Percentiles rank a stretch among this genome's conserved stretches.
Evolutionary conservation across 441 rosid genomes (phyloP).

Genomic region (Croton setiger): DNA sequence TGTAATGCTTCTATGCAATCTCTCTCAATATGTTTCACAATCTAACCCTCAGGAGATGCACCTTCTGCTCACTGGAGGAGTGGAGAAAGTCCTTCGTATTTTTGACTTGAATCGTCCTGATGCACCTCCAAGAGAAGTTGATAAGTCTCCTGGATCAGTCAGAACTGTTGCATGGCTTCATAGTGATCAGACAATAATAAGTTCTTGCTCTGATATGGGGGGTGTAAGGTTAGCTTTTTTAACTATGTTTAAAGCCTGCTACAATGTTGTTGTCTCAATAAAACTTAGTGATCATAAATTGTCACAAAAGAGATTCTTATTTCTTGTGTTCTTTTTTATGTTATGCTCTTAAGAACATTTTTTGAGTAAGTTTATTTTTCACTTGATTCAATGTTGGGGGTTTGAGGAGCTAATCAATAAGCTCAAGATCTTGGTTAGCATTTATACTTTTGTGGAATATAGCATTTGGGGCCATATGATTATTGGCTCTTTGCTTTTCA

Average conservation of each 20-base stretch:
- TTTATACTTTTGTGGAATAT: neutral
- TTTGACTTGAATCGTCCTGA: conserved; percentile 77
- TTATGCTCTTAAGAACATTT: neutral
- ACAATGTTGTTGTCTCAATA: no score
- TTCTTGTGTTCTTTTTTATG: neutral
- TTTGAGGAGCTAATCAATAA: neutral
- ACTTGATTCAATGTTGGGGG: neutral
- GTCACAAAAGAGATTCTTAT: neutral
- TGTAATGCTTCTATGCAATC: conserved; percentile 2
- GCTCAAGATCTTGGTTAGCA: neutral
- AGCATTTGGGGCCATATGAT: neutral
- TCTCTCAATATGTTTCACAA: neutral
- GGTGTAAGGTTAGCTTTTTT: conserved; percentile 60
- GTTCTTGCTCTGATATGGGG: conserved; percentile 80
- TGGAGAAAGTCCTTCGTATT: conserved; percentile 81
- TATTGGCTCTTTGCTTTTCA: neutral
- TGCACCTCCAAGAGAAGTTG: conserved; percentile 77
- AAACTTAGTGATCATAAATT: neutral
- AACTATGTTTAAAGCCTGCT: neutral
- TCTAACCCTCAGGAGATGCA: conserved; percentile 54
- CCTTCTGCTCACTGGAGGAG: conserved; percentile 77
- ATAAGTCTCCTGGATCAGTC: conserved; percentile 70
- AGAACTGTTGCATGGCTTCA: conserved; percentile 94
- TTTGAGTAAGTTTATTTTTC: neutral
- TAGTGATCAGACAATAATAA: conserved; percentile 76